Base-by-base conservation (phyloP, 805 yeast species). In the Barnettozyma salicaria region DNA sequence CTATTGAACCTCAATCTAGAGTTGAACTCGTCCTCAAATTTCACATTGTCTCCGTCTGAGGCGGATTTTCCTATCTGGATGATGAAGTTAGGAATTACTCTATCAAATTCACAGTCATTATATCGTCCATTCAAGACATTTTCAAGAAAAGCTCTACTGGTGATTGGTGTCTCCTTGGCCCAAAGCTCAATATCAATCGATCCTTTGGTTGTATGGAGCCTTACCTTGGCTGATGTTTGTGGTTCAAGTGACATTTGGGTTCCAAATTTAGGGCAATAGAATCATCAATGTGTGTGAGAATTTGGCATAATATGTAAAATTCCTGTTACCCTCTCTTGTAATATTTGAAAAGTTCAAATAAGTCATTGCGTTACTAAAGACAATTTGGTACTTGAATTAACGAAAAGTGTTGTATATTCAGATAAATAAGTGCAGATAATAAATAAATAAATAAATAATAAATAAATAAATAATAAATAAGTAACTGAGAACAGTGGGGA, bases 131-230 rank as follows among this genome's bases (percentile, higher is more conserved):
- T 58, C 12, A 65, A 28, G 44, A 81, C 72, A 25, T 61, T 63
- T 34, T 64, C 62, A n/a, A 82, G 50, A 46, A 82, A 80, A 26
- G 52, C 49, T 24, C 66, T 50, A 21, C 70, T 50, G 1, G 76
- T 66, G 0, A 45, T 42, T 0, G 88, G 87, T 4, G 72, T 56
- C 52, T 83, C 86, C 46, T 74, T 74, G 10, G 88, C 84, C 78
- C 81, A 83, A 6, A 82, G 53, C 40, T 77, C 88, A 1, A 81
- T 55, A 19, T 68, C 74, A 1, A 82, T 56, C 3, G 63, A 58
- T 1, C 90, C 90, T 38, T 74, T 76, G 3, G 72, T 60, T 0
- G 90, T 80, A 13, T 55, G 47, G 3, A 83, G 42, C 3, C 64
- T 53, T n/a, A 77, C 79, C 45, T 70, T 72, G 4, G 81, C 84